phyloP scores from a whole-genome alignment of 805 yeast genomes.

The Ogataea trehalophila region DNA sequence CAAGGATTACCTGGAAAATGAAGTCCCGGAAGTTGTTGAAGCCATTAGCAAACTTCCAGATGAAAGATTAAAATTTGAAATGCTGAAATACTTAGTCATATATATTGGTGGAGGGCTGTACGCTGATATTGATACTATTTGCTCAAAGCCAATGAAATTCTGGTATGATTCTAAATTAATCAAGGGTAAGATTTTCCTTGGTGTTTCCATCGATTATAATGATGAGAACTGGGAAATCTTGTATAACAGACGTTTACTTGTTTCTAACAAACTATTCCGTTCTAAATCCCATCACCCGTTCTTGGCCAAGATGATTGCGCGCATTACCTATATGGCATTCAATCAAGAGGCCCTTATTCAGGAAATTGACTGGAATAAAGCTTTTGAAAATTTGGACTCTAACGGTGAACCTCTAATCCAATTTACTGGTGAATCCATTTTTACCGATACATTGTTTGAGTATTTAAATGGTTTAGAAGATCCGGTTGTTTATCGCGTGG shows the following conservation, averaged over 20 bases:
- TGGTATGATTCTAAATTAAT: constrained; percentile 21
- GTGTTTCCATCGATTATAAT: constrained; percentile 20
- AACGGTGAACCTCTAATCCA: constrained; percentile 29
- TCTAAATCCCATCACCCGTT: constrained; percentile 25
- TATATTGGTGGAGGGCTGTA: constrained; percentile 57
- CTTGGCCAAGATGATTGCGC: constrained; percentile 21
- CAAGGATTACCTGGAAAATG: constrained; percentile 14
- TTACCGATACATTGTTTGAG: constrained; percentile 30
- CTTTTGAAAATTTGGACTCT: constrained; percentile 25
- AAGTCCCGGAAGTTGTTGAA: constrained; percentile 42
- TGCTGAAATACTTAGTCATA: constrained; percentile 48
- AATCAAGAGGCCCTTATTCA: constrained; percentile 11
- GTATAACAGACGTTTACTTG: constrained; percentile 20
- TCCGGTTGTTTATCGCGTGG: constrained; percentile 22
- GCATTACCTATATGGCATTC: constrained; percentile 17
- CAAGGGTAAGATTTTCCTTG: constrained; percentile 15
- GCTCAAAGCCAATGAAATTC: constrained; percentile 40
- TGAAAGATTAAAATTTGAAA: constrained; percentile 45
- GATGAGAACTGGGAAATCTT: constrained; percentile 21
- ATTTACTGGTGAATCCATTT: constrained; percentile 29
- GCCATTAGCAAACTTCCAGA: constrained; percentile 45
- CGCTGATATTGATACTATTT: constrained; percentile 56
- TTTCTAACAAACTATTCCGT: constrained; percentile 18
- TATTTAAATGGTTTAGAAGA: constrained; percentile 21
- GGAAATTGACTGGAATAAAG: constrained; percentile 24